Percentiles rank a stretch among this genome's conserved stretches.
These are phyloP conservation scores for Mortierella sp. DNA, from an alignment of 371 early-diverging fungal genomes.

Conservation along the genomic window DNA sequence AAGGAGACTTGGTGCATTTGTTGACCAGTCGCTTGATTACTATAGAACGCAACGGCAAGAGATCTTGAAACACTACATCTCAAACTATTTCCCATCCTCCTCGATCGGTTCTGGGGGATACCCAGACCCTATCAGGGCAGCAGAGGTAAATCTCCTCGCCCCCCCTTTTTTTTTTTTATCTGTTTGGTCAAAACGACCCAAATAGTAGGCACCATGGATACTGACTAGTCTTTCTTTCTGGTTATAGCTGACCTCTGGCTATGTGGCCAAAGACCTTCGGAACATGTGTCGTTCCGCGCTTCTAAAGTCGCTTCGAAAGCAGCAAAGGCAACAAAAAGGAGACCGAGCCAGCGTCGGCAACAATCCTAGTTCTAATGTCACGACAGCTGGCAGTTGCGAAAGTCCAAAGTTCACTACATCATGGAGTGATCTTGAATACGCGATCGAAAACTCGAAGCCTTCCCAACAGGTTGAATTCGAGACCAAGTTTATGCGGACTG, in stretches of 20 bases:
- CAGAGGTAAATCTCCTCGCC: background rate
- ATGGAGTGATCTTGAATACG: conserved; percentile 62
- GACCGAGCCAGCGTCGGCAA: background rate
- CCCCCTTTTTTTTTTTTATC: background rate
- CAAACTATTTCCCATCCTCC: background rate
- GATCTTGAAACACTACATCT: conserved; percentile 14
- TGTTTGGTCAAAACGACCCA: too few species aligned
- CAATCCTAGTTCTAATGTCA: background rate
- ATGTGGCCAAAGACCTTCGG: conserved; percentile 66
- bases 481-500: conserved; percentile 52
- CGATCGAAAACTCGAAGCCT: conserved; percentile 55
- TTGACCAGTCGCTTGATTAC: background rate
- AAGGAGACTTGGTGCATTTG: too few species aligned
- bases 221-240: background rate
- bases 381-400: background rate
- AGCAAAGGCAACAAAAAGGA: background rate
- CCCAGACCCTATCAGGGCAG: too few species aligned
- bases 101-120: background rate
- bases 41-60: conserved; percentile 46
- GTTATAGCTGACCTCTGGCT: conserved; percentile 67
- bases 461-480: conserved; percentile 65
- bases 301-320: conserved; percentile 47
- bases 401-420: background rate
- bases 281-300: conserved; percentile 60
- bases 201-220: background rate